Conservation (phyloP, 331 rosid genomes). For the Quercus lobata region DNA sequence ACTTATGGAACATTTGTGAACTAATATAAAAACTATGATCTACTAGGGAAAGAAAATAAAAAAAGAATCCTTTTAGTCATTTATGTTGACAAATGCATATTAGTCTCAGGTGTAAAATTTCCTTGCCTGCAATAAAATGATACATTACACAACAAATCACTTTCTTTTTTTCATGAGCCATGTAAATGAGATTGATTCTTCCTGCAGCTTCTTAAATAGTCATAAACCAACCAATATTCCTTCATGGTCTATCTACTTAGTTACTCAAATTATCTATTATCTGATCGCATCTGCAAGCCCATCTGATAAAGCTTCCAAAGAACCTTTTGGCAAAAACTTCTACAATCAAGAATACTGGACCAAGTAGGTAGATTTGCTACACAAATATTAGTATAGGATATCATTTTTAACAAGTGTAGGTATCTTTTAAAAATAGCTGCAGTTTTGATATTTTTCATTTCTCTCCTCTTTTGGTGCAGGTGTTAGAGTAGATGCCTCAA, state of each 20-base stretch:
- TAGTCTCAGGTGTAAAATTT: neutral
- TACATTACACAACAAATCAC: neutral
- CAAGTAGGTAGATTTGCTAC: slow-evolving; percentile 41
- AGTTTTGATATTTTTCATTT: neutral
- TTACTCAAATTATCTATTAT: neutral
- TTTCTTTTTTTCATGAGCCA: neutral
- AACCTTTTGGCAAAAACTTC: slow-evolving; percentile 63
- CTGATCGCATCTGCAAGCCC: slow-evolving; percentile 37
- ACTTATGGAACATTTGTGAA: neutral
- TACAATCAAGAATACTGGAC: slow-evolving; percentile 69
- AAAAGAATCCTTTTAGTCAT: neutral
- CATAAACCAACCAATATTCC: neutral
- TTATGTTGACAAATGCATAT: neutral
- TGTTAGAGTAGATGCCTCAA: slow-evolving; percentile 73
- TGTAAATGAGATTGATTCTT: neutral
- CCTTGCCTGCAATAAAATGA: neutral
- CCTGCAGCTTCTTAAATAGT: neutral
- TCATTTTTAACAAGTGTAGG: neutral
- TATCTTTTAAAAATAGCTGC: neutral
- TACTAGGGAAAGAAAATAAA: neutral
- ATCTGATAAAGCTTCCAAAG: slow-evolving; percentile 75
- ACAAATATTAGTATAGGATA: neutral
- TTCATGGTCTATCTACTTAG: neutral
- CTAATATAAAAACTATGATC: neutral
- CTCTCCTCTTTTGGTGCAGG: slow-evolving; percentile 35